A percentile compares a stretch with the other conserved stretches of the same genome.
These are phyloP conservation scores for Mycena filopes DNA, from an alignment of 768 basidiomycete genomes.

Conservation along the genomic window DNA sequence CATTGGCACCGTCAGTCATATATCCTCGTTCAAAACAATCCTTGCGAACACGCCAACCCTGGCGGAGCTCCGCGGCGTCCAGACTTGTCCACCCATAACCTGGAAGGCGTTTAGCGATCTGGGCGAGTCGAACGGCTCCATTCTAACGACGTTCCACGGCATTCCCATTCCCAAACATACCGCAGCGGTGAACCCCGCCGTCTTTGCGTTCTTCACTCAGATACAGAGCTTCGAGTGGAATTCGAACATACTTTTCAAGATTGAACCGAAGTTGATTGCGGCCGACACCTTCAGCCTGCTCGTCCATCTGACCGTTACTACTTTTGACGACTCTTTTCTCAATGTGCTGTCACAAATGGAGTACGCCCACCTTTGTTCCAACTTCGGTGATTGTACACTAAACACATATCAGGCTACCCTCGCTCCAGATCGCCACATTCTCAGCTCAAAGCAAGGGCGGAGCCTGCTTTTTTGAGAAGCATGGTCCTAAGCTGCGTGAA, in stretches of 20 bases:
- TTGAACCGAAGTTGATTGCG: background rate
- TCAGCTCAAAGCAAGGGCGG: background rate
- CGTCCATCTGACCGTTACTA: slow-evolving; percentile 2
- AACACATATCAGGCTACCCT: slow-evolving; percentile 8
- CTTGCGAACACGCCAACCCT: background rate
- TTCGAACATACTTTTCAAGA: slow-evolving; percentile 4
- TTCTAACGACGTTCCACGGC: background rate
- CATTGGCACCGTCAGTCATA: background rate
- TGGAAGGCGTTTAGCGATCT: slow-evolving; percentile 14
- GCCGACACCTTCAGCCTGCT: slow-evolving; percentile 3
- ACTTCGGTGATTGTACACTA: background rate
- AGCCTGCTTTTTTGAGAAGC: slow-evolving; percentile 1
- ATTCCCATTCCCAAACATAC: background rate
- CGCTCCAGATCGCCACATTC: background rate
- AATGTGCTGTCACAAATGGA: slow-evolving; percentile 10
- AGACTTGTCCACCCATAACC: background rate
- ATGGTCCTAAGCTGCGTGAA: slow-evolving; percentile 13
- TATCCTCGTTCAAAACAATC: background rate
- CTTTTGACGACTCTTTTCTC: slow-evolving; percentile 2
- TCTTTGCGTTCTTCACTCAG: background rate
- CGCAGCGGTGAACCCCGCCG: background rate
- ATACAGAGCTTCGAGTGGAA: slow-evolving; percentile 9
- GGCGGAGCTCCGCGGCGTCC: background rate
- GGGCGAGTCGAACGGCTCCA: background rate
- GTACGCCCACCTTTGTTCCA: background rate